Evolutionary conservation across 2,329 filamentous ascomycete species (phyloP).

Genomic region (Cadophora luteo-olivacea): DNA sequence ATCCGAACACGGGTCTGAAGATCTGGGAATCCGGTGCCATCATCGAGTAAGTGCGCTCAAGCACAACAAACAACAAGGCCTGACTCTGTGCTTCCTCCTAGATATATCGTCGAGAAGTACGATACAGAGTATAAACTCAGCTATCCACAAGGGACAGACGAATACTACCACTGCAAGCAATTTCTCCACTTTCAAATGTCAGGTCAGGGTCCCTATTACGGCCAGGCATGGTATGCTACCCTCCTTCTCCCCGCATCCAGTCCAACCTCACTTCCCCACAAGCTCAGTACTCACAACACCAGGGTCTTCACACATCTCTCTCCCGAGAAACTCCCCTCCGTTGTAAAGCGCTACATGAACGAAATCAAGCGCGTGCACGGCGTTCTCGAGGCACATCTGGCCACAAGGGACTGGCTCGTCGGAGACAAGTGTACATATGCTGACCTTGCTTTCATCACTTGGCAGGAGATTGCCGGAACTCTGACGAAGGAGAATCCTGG

Average conservation of each 20-base stretch:
- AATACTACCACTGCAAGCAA: slow-evolving; percentile 45
- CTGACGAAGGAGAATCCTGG: neutral
- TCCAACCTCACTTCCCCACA: neutral
- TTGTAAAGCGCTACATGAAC: slow-evolving; percentile 52
- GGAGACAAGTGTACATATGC: slow-evolving; percentile 49
- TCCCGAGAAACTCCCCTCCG: slow-evolving; percentile 41
- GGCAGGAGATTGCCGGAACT: slow-evolving; percentile 24
- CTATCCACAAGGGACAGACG: slow-evolving; percentile 42
- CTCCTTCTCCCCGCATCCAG: neutral
- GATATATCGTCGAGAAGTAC: slow-evolving; percentile 47
- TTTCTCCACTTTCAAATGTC: slow-evolving; percentile 50
- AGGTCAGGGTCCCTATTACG: slow-evolving; percentile 52
- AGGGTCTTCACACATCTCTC: slow-evolving; percentile 37
- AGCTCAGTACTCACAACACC: neutral
- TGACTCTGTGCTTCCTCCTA: neutral
- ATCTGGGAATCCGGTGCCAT: slow-evolving; percentile 55
- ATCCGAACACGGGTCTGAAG: slow-evolving; percentile 50
- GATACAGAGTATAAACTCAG: slow-evolving; percentile 48
- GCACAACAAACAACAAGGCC: neutral
- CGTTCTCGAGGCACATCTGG: slow-evolving; percentile 51
- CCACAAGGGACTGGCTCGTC: slow-evolving; percentile 47
- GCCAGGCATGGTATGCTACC: slow-evolving; percentile 32
- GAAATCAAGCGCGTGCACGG: slow-evolving; percentile 47
- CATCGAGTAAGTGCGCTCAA: slow-evolving; percentile 47
- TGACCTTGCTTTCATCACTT: slow-evolving; percentile 41